Evolutionary conservation across 2,329 filamentous ascomycete genomes (phyloP).

Genomic region (Cladosporium colombiae): DNA sequence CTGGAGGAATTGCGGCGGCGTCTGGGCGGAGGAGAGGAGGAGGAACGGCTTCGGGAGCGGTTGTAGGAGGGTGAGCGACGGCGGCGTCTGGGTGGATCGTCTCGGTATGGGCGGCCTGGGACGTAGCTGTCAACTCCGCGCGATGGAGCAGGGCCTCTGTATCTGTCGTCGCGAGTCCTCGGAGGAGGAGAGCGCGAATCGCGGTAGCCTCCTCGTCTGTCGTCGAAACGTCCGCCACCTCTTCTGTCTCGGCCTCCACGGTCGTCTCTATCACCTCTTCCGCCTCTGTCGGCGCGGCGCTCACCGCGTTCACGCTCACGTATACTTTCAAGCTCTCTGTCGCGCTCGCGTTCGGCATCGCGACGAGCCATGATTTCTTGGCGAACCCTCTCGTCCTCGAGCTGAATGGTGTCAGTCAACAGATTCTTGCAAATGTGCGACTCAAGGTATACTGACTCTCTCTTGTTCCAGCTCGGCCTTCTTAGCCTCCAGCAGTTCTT

Average conservation of each 20-base stretch:
- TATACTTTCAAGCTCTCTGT: slow-evolving; percentile 68
- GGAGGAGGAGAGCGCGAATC: slow-evolving; percentile 56
- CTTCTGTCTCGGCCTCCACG: slow-evolving; percentile 50
- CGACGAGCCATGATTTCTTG: slow-evolving; percentile 72
- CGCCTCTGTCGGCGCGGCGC: slow-evolving; percentile 50
- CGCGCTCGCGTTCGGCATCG: slow-evolving; percentile 70
- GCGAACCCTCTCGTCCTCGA: slow-evolving; percentile 78
- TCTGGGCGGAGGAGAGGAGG: slow-evolving; percentile 8
- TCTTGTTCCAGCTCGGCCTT: slow-evolving; percentile 93
- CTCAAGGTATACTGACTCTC: slow-evolving; percentile 61
- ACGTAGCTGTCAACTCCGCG: slow-evolving; percentile 60
- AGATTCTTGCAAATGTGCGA: not conserved
- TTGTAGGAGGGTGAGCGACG: slow-evolving; percentile 34
- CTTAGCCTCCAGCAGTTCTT: slow-evolving; percentile 93
- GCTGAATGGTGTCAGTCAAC: slow-evolving; percentile 52
- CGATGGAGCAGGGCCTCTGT: slow-evolving; percentile 47
- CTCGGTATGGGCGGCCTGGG: slow-evolving; percentile 46
- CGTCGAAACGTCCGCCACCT: slow-evolving; percentile 45
- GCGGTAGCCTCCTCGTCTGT: slow-evolving; percentile 49
- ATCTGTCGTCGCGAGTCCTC: slow-evolving; percentile 50
- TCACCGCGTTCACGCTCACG: slow-evolving; percentile 62
- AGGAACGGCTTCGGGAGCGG: slow-evolving; percentile 7
- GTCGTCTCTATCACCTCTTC: slow-evolving; percentile 50
- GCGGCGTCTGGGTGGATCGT: slow-evolving; percentile 41
- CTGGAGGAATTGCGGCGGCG: slow-evolving; percentile 18